Evolutionary conservation across 345 rosid genomes (phyloP).

Genomic region (Bruguiera gymnorhiza): DNA sequence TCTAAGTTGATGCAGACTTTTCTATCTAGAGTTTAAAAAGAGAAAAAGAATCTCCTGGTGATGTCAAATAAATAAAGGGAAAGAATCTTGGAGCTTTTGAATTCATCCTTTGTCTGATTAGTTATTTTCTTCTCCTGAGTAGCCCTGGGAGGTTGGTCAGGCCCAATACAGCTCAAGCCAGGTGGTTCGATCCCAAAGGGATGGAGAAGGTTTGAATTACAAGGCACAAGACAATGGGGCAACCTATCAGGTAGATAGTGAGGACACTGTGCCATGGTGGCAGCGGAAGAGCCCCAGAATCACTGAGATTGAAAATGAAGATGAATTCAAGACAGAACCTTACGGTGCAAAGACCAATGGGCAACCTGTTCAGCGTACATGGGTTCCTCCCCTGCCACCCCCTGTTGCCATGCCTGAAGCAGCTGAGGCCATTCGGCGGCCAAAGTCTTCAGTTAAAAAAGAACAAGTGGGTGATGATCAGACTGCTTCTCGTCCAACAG

Average conservation of each 20-base stretch:
- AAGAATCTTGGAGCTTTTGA: neutral
- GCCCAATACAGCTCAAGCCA: slow-evolving; percentile 43
- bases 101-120: slow-evolving; percentile 7
- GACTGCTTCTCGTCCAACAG: slow-evolving; percentile 31
- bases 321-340: slow-evolving; percentile 34
- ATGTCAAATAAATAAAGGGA: no score
- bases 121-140: slow-evolving; percentile 8
- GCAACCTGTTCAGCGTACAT: slow-evolving; percentile 55
- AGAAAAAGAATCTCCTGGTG: no score
- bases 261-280: slow-evolving; percentile 60
- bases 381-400: slow-evolving; percentile 97
- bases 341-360: slow-evolving; percentile 40
- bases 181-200: slow-evolving; percentile 31
- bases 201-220: slow-evolving; percentile 36
- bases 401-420: slow-evolving; percentile 92
- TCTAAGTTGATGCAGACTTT: neutral
- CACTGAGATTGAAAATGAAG: slow-evolving; percentile 60
- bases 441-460: slow-evolving; percentile 52
- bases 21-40: neutral
- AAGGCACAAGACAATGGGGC: slow-evolving; percentile 40
- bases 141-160: slow-evolving; percentile 83
- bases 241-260: slow-evolving; percentile 35
- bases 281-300: slow-evolving; percentile 61
- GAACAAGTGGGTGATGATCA: slow-evolving; percentile 54
- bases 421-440: slow-evolving; percentile 89